Evolutionary conservation across 768 basidiomycete genomes (phyloP).

Genomic region (Amanita fuliginea): DNA sequence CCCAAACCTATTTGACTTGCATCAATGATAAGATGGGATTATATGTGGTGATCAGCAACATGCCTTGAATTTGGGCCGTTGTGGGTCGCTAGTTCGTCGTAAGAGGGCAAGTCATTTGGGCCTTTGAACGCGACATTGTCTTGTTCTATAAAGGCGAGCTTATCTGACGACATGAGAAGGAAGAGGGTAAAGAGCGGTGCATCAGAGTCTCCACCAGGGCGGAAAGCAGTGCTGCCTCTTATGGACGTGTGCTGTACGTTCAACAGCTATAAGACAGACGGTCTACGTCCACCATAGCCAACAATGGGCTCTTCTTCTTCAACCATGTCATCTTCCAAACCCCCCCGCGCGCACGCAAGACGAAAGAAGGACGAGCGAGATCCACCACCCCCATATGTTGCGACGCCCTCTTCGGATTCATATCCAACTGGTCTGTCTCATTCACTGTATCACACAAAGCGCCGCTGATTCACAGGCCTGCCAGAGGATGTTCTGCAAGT

Average conservation of each 20-base stretch:
- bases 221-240: background rate
- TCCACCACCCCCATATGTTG: background rate
- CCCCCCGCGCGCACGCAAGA: too few relatives aligned
- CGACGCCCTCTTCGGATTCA: background rate
- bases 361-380: too few relatives aligned
- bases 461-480: background rate
- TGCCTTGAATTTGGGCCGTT: slow-evolving; percentile 79
- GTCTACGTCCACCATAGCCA: background rate
- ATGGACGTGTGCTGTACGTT: background rate
- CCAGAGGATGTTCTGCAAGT: background rate
- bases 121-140: slow-evolving; percentile 21
- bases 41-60: slow-evolving; percentile 1
- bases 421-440: background rate
- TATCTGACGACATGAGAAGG: slow-evolving; percentile 19
- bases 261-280: background rate
- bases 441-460: background rate
- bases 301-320: slow-evolving; percentile 1
- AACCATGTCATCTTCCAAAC: background rate
- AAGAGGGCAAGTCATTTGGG: slow-evolving; percentile 60
- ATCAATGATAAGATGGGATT: background rate
- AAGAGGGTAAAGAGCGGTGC: background rate
- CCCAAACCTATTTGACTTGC: slow-evolving; percentile 46
- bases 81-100: slow-evolving; percentile 68
- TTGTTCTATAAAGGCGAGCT: slow-evolving; percentile 28
- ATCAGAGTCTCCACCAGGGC: background rate